Conservation (phyloP, 2,329 filamentous ascomycete species). For the Cytospora schulzeri region DNA sequence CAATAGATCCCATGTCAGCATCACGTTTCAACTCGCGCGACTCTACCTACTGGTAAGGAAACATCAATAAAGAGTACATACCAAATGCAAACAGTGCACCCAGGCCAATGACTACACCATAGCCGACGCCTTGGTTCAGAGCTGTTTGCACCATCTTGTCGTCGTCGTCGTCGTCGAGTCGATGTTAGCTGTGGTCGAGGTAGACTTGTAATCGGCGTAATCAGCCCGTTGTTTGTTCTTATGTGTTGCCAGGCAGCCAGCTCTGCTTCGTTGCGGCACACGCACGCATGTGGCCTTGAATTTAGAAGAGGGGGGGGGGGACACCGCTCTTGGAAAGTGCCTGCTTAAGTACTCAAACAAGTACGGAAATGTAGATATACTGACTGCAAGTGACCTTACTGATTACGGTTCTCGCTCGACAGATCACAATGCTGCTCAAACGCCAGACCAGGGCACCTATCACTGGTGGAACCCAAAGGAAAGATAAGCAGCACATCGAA, state of each 20-base stretch:
- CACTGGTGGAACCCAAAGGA: neutral
- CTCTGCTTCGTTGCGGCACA: neutral
- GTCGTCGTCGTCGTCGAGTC: neutral
- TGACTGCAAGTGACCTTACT: no score
- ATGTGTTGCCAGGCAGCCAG: neutral
- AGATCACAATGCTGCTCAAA: no score
- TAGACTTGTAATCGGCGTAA: no score
- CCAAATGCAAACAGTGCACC: conserved; percentile 74
- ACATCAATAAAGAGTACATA: conserved; percentile 24
- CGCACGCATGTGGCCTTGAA: no score
- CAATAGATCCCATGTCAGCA: neutral
- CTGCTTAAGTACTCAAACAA: no score
- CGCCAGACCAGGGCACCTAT: no score
- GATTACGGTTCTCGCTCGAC: no score
- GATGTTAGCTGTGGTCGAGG: no score
- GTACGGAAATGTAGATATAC: no score
- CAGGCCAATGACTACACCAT: conserved; percentile 75
- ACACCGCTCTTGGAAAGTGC: no score
- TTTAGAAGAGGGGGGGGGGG: no score
- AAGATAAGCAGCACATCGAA: conserved; percentile 1
- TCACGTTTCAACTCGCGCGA: neutral
- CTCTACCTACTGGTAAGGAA: neutral
- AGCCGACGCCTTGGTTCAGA: conserved; percentile 66
- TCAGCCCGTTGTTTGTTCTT: neutral
- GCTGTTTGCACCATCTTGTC: conserved; percentile 39